These are phyloP conservation scores for Podila epigama DNA, from an alignment of 192 early-diverging fungal species.

Conservation along the genomic window DNA sequence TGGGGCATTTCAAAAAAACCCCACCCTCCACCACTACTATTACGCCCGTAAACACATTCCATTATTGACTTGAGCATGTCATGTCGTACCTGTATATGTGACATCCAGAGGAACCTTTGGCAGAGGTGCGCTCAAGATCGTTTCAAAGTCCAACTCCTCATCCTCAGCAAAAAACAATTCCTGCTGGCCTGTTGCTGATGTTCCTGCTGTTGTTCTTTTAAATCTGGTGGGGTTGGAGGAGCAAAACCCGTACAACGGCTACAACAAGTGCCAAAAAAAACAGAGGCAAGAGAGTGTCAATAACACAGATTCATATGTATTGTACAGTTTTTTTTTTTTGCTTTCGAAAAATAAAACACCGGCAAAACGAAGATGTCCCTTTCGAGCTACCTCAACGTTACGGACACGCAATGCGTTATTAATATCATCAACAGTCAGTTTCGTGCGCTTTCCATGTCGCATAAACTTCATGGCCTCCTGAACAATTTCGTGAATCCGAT, in stretches of 20 bases:
- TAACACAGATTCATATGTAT: too few species aligned
- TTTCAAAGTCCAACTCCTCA: slow-evolving; percentile 92
- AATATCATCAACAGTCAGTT: slow-evolving; percentile 84
- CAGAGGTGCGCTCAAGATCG: slow-evolving; percentile 81
- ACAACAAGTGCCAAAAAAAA: neutral
- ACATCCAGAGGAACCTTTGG: slow-evolving; percentile 92
- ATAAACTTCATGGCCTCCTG: slow-evolving; percentile 97
- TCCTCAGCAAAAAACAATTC: slow-evolving; percentile 94
- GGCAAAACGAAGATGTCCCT: too few species aligned
- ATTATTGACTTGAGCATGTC: too few species aligned
- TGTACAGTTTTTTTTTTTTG: too few species aligned
- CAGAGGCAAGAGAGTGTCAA: too few species aligned
- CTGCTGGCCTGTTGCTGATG: slow-evolving; percentile 62
- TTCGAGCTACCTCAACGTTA: slow-evolving; percentile 83
- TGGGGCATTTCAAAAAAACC: too few species aligned
- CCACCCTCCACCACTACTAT: too few species aligned
- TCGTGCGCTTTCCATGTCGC: slow-evolving; percentile 89
- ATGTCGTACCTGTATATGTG: slow-evolving; percentile 71
- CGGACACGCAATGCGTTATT: slow-evolving; percentile 89
- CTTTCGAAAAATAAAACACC: neutral
- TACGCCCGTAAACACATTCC: too few species aligned
- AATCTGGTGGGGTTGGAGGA: slow-evolving; percentile 73
- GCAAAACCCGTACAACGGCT: slow-evolving; percentile 93
- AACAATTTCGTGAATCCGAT: slow-evolving; percentile 92
- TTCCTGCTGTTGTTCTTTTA: slow-evolving; percentile 57